These are phyloP conservation scores for Syzygium jambos DNA, from an alignment of 345 rosid genomes.

Conservation along the genomic window DNA sequence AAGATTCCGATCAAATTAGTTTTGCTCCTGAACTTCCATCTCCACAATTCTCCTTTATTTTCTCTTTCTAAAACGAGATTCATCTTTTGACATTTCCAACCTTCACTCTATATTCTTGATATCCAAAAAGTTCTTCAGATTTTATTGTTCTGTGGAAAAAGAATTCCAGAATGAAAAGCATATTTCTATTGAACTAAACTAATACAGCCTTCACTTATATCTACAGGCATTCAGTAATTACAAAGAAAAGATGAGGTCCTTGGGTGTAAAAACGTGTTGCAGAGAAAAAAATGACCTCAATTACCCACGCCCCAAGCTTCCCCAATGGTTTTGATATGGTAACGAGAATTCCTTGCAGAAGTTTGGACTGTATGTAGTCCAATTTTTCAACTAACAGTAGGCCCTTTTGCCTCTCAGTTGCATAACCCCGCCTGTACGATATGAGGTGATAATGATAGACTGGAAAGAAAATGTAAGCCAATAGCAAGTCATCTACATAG, in stretches of 20 bases:
- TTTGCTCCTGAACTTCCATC: not conserved
- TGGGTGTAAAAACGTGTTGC: not conserved
- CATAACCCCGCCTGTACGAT: conserved; percentile 77
- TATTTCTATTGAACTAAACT: not conserved
- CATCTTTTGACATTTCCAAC: not conserved
- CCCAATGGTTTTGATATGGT: conserved; percentile 65
- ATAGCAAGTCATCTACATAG: not conserved
- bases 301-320: conserved; percentile 57
- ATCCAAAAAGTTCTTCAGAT: not conserved
- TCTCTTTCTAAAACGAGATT: not conserved
- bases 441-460: not conserved
- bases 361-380: conserved; percentile 83
- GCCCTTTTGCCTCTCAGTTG: conserved; percentile 90
- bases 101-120: not conserved
- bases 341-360: conserved; percentile 57
- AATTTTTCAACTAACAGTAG: conserved; percentile 77
- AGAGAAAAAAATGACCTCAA: conserved; percentile 38
- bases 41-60: not conserved
- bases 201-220: not conserved
- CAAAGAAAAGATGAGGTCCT: not conserved
- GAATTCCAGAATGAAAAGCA: not conserved
- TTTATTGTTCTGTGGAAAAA: not conserved
- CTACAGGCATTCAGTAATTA: not conserved
- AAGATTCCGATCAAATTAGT: not conserved
- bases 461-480: not conserved